A percentile compares a stretch with the other conserved stretches of the same genome.
Evolutionary conservation across 2,329 filamentous ascomycete genomes (phyloP).

Genomic region (Penicillium rolfsii): DNA sequence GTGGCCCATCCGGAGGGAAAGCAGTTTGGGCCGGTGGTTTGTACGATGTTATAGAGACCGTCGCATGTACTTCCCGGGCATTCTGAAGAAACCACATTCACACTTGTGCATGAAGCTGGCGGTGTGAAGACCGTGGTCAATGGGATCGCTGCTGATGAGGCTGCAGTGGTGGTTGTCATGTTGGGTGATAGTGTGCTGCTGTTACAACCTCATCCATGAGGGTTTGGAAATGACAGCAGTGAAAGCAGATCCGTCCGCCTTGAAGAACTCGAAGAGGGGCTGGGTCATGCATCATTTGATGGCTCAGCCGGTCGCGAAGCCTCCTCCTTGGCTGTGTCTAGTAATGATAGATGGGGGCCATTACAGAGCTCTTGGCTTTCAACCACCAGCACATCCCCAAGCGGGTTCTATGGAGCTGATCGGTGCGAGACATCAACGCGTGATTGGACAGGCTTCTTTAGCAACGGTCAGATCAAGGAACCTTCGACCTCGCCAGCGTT

Average conservation of each 20-base stretch:
- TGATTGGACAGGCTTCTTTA: not conserved
- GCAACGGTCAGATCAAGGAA: not conserved
- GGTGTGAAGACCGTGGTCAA: constrained; percentile 12
- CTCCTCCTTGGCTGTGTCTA: not conserved
- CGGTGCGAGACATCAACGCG: not conserved
- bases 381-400: not conserved
- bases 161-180: constrained; percentile 1
- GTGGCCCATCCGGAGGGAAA: constrained; percentile 12
- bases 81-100: constrained; percentile 9
- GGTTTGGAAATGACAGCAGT: not conserved
- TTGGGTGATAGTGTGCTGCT: not conserved
- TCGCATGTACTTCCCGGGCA: constrained; percentile 3
- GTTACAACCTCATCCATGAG: not conserved
- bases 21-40: constrained; percentile 11
- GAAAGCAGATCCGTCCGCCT: not conserved
- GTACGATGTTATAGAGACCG: constrained; percentile 13
- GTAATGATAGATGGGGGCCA: not conserved
- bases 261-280: not conserved
- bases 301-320: not conserved
- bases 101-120: constrained; percentile 5
- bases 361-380: not conserved
- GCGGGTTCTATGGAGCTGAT: not conserved
- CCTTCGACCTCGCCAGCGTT: not conserved
- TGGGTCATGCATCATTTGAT: not conserved
- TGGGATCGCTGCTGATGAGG: not conserved